Percentiles rank a stretch among this genome's conserved stretches.
Conservation (phyloP, 768 basidiomycete species). For the Tulasnella sp. region DNA sequence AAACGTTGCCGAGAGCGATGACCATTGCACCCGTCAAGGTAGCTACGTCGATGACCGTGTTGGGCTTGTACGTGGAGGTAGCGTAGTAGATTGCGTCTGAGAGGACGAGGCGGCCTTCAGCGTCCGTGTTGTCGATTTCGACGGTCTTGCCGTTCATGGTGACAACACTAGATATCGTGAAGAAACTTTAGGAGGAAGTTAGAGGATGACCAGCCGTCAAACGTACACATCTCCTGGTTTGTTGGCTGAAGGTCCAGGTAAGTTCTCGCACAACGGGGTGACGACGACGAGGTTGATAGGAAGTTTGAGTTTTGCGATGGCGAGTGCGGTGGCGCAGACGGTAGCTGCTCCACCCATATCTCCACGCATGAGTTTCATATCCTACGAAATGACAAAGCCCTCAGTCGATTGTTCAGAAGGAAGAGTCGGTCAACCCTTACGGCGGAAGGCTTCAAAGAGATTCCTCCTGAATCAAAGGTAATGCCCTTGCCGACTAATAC, state of each 20-base stretch:
- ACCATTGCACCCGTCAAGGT: constrained; percentile 83
- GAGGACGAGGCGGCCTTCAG: constrained; percentile 77
- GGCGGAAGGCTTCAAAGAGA: constrained; percentile 76
- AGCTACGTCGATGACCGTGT: constrained; percentile 84
- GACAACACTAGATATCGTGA: constrained; percentile 56
- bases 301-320: constrained; percentile 78
- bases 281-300: constrained; percentile 76
- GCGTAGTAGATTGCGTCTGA: constrained; percentile 87
- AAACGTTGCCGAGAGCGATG: constrained; percentile 76
- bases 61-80: constrained; percentile 73
- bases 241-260: constrained; percentile 68
- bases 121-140: constrained; percentile 80
- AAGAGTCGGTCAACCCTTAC: constrained; percentile 47
- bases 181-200: background rate
- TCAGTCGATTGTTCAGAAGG: background rate
- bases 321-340: constrained; percentile 70
- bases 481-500: constrained; percentile 85
- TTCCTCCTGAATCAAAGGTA: constrained; percentile 88
- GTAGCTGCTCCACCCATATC: constrained; percentile 93
- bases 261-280: constrained; percentile 81
- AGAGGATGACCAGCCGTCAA: background rate
- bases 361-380: constrained; percentile 83
- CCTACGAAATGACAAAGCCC: constrained; percentile 46
- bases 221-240: constrained; percentile 86
- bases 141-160: constrained; percentile 84